These are phyloP conservation scores for Boeremia lycopersici DNA, from an alignment of 2,329 filamentous ascomycete species.

Conservation along the genomic window DNA sequence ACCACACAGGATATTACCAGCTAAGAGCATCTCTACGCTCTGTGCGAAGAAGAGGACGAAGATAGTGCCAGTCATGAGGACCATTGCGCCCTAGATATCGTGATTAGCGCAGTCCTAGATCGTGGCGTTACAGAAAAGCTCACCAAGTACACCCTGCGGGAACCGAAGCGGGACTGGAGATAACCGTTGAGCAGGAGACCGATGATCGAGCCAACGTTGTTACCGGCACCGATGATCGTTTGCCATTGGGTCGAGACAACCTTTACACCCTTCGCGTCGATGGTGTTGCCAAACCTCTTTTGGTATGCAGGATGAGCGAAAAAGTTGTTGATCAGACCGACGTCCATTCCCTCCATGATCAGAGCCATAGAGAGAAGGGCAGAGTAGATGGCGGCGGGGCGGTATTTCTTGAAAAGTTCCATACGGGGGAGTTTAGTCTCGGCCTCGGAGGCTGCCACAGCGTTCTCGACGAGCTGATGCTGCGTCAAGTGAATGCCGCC, in stretches of 20 bases:
- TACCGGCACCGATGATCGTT: conserved; percentile 49
- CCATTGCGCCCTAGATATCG: conserved; percentile 14
- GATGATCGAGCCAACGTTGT: conserved; percentile 45
- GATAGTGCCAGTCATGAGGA: conserved; percentile 24
- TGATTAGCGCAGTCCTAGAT: conserved; percentile 14
- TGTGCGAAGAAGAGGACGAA: conserved; percentile 52
- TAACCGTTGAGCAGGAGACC: conserved; percentile 50
- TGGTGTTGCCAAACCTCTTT: conserved; percentile 41
- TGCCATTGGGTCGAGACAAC: conserved; percentile 50
- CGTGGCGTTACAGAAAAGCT: conserved; percentile 37
- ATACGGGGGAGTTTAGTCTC: conserved; percentile 18
- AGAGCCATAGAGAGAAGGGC: conserved; percentile 82
- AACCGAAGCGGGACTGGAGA: conserved; percentile 48
- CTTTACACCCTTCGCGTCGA: conserved; percentile 35
- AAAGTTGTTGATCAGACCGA: conserved; percentile 78
- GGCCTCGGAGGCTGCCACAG: conserved; percentile 14
- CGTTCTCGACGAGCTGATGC: conserved; percentile 23
- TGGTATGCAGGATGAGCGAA: conserved; percentile 56
- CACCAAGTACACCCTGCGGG: conserved; percentile 48
- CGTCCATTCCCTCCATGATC: conserved; percentile 85
- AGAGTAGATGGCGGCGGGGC: conserved; percentile 72
- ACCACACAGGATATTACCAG: conserved; percentile 64
- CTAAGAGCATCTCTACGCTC: conserved; percentile 45
- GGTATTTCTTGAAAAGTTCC: conserved; percentile 24
- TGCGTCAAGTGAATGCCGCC: conserved; percentile 15